Evolutionary conservation across 2,329 filamentous ascomycete genomes (phyloP).

Genomic region (Leptographium lundbergii): DNA sequence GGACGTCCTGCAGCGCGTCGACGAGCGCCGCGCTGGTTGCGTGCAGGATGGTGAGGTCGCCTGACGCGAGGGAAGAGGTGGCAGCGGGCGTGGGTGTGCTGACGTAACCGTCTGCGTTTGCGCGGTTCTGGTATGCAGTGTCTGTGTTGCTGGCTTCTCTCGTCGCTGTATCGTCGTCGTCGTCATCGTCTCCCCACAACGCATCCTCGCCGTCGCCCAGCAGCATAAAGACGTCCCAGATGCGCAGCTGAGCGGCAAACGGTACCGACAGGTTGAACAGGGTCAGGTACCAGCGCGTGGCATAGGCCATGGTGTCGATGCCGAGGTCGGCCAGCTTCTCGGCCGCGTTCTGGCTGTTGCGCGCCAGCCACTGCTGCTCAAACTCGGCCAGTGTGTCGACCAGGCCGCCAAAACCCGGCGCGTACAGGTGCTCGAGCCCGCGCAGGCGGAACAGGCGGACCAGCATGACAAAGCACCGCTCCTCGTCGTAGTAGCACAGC

Average conservation of each 20-base stretch:
- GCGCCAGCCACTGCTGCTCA: conserved; percentile 67
- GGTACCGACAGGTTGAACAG: conserved; percentile 96
- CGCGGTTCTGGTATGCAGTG: no score
- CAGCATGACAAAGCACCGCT: conserved; percentile 88
- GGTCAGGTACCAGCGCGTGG: conserved; percentile 93
- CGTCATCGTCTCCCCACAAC: neutral
- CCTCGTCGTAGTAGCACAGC: conserved; percentile 94
- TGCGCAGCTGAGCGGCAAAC: conserved; percentile 82
- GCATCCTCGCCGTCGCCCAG: conserved; percentile 48
- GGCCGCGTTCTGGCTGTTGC: conserved; percentile 54
- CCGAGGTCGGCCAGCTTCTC: conserved; percentile 64
- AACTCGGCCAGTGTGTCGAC: conserved; percentile 81
- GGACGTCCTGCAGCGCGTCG: conserved; percentile 75
- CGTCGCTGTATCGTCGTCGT: no score
- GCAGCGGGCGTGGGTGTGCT: no score
- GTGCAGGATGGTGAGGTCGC: conserved; percentile 66
- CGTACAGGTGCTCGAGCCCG: conserved; percentile 74
- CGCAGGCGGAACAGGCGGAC: conserved; percentile 87
- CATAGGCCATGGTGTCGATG: conserved; percentile 85
- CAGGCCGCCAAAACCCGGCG: conserved; percentile 70
- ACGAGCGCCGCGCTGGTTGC: conserved; percentile 83
- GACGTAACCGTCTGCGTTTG: no score
- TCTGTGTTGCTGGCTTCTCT: no score
- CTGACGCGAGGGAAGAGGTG: neutral
- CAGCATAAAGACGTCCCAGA: conserved; percentile 97